phyloP scores from a whole-genome alignment of 495 filamentous ascomycete genomes.

The Penicillium pulvis region DNA sequence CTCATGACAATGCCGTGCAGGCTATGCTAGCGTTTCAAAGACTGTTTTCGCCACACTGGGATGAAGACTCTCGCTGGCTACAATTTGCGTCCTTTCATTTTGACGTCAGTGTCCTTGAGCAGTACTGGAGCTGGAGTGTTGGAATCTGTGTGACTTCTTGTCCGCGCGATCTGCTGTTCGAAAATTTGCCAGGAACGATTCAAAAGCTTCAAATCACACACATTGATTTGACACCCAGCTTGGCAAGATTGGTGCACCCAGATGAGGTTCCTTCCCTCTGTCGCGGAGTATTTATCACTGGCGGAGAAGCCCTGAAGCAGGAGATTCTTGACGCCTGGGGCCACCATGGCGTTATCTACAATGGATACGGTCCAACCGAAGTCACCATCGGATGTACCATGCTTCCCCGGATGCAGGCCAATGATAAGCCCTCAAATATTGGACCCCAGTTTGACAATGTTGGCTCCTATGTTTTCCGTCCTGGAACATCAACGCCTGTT shows the following conservation, averaged over 20 bases:
- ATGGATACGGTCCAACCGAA: conserved; percentile 80
- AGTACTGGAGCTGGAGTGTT: conserved; percentile 87
- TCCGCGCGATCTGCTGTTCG: conserved; percentile 74
- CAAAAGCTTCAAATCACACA: conserved; percentile 76
- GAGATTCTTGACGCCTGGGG: conserved; percentile 50
- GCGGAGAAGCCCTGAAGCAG: conserved; percentile 49
- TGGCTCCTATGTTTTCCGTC: conserved; percentile 74
- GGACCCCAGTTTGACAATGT: conserved; percentile 82
- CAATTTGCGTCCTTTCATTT: conserved; percentile 91
- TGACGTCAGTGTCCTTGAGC: conserved; percentile 83
- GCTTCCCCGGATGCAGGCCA: conserved; percentile 62
- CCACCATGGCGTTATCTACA: conserved; percentile 40
- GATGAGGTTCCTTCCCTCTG: conserved; percentile 35
- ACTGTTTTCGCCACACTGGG: conserved; percentile 50
- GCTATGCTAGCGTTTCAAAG: conserved; percentile 48
- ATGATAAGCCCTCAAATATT: conserved; percentile 81
- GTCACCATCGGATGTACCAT: conserved; percentile 87
- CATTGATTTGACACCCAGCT: conserved; percentile 62
- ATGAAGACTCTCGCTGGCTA: conserved; percentile 68
- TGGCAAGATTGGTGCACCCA: conserved; percentile 47
- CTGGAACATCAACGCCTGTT: conserved; percentile 66
- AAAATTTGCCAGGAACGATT: conserved; percentile 73
- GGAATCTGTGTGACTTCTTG: conserved; percentile 79
- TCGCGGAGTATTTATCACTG: conserved; percentile 41
- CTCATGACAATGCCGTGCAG: conserved; percentile 41